Conservation (phyloP, 1,284 basidiomycete species). For the Gymnopus androsaceus region DNA sequence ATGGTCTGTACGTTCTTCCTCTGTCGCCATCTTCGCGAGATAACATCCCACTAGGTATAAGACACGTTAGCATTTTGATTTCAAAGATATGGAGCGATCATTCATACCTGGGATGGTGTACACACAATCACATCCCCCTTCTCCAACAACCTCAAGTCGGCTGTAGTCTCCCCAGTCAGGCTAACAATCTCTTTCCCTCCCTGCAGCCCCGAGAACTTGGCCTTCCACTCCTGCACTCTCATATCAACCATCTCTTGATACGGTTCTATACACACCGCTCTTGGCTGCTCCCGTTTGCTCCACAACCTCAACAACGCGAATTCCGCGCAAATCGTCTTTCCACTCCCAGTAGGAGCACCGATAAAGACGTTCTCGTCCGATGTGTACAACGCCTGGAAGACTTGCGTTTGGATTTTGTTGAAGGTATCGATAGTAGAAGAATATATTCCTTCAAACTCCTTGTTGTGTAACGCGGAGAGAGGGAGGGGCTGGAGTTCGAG, state of each 20-base stretch:
- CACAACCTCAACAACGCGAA: conserved; percentile 92
- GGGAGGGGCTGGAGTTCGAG: conserved; percentile 93
- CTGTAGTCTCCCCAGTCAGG: conserved; percentile 93
- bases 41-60: conserved; percentile 82
- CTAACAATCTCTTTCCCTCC: conserved; percentile 92
- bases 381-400: conserved; percentile 96
- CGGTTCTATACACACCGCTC: conserved; percentile 96
- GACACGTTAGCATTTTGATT: too few relatives aligned
- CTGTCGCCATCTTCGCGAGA: conserved; percentile 96
- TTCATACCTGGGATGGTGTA: conserved; percentile 76
- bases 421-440: conserved; percentile 77
- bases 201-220: conserved; percentile 81
- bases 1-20: conserved; percentile 96
- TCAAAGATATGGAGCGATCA: conserved; percentile 9
- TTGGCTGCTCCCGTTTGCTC: conserved; percentile 77
- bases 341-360: conserved; percentile 94
- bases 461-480: conserved; percentile 88
- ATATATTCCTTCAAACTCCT: conserved; percentile 88
- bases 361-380: conserved; percentile 96
- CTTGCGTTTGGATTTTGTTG: conserved; percentile 99
- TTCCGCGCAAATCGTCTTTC: conserved; percentile 97
- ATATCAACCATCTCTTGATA: conserved; percentile 97
- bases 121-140: conserved; percentile 92
- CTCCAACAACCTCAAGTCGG: conserved; percentile 88
- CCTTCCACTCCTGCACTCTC: conserved; percentile 86